These are phyloP conservation scores for Diaporthe sp. DNA, from an alignment of 2,329 filamentous ascomycete genomes.

Conservation along the genomic window DNA sequence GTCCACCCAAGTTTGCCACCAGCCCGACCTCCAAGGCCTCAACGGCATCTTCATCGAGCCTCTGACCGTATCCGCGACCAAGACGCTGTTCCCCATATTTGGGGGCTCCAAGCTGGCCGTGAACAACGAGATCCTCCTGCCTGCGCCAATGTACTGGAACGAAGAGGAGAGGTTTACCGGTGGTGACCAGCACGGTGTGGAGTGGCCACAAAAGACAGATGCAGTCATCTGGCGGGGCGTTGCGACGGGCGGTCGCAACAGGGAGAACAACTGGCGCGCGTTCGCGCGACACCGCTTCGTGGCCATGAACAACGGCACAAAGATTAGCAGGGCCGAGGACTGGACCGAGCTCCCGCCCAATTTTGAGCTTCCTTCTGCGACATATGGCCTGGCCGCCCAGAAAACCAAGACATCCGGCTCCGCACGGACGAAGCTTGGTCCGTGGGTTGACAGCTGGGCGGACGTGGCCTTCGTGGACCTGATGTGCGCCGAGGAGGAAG, in stretches of 20 bases:
- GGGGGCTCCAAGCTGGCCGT: conserved; percentile 75
- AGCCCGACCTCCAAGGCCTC: conserved; percentile 70
- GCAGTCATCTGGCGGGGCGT: conserved; percentile 73
- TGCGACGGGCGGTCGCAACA: conserved; percentile 71
- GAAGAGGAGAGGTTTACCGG: conserved; percentile 72
- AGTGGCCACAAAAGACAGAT: conserved; percentile 68
- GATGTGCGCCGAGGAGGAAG: conserved; percentile 55
- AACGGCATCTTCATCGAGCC: conserved; percentile 74
- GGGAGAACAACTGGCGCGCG: conserved; percentile 71
- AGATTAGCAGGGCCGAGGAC: conserved; percentile 60
- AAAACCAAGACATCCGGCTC: conserved; percentile 43
- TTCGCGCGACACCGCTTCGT: conserved; percentile 83
- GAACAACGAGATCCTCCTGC: conserved; percentile 77
- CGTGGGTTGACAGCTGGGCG: conserved; percentile 61
- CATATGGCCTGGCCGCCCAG: conserved; percentile 60
- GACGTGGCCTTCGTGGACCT: conserved; percentile 66
- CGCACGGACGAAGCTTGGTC: conserved; percentile 48
- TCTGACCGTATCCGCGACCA: conserved; percentile 65
- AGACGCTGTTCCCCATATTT: conserved; percentile 72
- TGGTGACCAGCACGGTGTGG: conserved; percentile 60
- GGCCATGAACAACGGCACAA: conserved; percentile 76
- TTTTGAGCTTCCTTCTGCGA: conserved; percentile 60
- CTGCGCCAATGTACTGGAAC: conserved; percentile 76
- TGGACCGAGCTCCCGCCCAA: conserved; percentile 56
- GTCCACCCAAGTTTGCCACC: conserved; percentile 72